Evolutionary conservation across 768 basidiomycete genomes (phyloP).

Genomic region (Calvatia gigantea): DNA sequence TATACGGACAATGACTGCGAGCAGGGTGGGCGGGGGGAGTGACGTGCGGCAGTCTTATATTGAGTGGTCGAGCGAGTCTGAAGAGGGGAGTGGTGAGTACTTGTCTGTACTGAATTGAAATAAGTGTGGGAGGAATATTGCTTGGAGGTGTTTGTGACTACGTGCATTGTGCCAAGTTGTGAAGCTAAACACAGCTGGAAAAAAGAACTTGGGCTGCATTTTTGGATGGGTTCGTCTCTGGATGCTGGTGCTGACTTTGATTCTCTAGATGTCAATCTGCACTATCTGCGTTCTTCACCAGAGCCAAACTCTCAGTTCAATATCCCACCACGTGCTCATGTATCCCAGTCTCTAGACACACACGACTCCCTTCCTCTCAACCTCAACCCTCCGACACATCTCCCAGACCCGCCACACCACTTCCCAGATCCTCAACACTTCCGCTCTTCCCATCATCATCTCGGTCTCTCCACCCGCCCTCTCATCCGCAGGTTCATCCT

Average conservation of each 20-base stretch:
- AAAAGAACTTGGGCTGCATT: neutral
- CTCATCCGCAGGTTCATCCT: constrained; percentile 71
- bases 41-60: neutral
- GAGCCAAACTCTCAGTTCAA: constrained; percentile 7
- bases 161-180: neutral
- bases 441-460: constrained; percentile 44
- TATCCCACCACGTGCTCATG: constrained; percentile 8
- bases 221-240: neutral
- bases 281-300: constrained; percentile 6
- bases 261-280: constrained; percentile 1
- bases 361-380: constrained; percentile 28
- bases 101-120: neutral
- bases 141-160: constrained; percentile 5
- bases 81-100: constrained; percentile 1
- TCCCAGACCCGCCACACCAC: constrained; percentile 64
- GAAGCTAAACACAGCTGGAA: neutral
- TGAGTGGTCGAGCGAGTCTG: constrained; percentile 10
- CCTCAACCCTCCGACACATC: constrained; percentile 35
- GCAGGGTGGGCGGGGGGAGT: neutral
- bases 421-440: constrained; percentile 74
- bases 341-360: neutral
- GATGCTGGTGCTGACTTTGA: neutral
- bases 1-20: neutral
- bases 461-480: constrained; percentile 48
- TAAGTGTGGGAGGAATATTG: neutral